phyloP scores from a whole-genome alignment of 257 asterid genomes.

The Solanum peruvianum region DNA sequence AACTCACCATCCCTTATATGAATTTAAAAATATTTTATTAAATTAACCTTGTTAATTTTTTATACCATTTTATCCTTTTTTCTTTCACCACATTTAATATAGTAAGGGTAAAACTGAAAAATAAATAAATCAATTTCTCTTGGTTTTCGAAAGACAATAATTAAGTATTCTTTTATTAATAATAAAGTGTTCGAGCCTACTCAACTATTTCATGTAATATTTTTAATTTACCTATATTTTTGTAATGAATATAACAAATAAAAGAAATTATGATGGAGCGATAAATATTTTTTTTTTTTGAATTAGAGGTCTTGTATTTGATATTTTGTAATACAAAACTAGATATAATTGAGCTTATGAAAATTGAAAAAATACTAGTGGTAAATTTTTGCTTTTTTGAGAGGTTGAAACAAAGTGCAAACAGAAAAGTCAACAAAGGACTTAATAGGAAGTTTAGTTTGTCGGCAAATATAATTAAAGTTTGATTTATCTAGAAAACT shows the following conservation, averaged over 20 bases:
- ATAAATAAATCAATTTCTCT: neutral
- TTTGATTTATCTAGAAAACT: neutral
- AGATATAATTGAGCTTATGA: neutral
- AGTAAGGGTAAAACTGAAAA: neutral
- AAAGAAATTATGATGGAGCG: neutral
- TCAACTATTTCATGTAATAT: neutral
- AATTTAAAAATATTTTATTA: neutral
- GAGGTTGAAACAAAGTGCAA: neutral
- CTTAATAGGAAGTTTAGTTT: neutral
- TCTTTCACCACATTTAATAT: neutral
- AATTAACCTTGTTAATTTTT: neutral
- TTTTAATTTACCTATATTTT: neutral
- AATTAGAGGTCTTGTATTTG: neutral
- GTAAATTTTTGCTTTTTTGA: neutral
- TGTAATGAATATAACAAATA: neutral
- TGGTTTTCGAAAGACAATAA: neutral
- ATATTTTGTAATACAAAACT: neutral
- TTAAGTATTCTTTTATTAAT: neutral
- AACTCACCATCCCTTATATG: neutral
- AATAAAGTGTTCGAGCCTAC: neutral
- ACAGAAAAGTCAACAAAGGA: neutral
- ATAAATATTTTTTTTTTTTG: no score
- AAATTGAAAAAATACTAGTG: no score
- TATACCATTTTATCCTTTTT: neutral
- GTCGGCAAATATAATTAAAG: neutral